Conservation (phyloP, 352 stramenopile genomes). For the Phytophthora pini region DNA sequence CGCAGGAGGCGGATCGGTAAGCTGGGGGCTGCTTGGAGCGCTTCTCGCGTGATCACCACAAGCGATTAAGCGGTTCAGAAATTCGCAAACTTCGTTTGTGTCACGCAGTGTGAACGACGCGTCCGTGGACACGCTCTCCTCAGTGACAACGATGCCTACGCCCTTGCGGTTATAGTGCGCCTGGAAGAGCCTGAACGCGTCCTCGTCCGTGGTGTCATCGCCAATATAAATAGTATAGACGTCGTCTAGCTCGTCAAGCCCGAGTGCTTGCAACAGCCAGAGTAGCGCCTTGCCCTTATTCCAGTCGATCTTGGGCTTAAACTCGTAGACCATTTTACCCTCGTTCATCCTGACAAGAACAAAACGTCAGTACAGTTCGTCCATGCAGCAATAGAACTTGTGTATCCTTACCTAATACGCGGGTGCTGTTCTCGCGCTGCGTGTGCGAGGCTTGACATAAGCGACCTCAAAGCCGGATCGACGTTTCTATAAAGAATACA, state of each 20-base stretch:
- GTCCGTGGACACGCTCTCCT: constrained; percentile 70
- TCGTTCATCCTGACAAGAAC: constrained; percentile 59
- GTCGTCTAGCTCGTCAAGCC: constrained; percentile 71
- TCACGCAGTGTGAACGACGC: constrained; percentile 83
- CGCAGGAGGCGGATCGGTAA: constrained; percentile 9
- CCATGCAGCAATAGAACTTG: neutral
- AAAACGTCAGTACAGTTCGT: no score
- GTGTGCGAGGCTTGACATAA: constrained; percentile 58
- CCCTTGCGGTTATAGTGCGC: constrained; percentile 58
- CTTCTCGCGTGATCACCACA: constrained; percentile 36
- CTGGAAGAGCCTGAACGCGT: constrained; percentile 82
- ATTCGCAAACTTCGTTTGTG: constrained; percentile 74
- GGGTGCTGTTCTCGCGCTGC: constrained; percentile 50
- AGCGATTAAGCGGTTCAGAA: constrained; percentile 73
- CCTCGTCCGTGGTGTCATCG: constrained; percentile 92
- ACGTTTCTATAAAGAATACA: constrained; percentile 58
- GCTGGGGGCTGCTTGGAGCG: constrained; percentile 25
- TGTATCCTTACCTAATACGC: constrained; percentile 56
- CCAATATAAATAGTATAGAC: constrained; percentile 94
- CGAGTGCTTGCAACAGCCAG: constrained; percentile 84
- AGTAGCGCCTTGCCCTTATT: constrained; percentile 92
- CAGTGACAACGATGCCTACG: constrained; percentile 86
- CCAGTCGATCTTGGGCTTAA: constrained; percentile 92
- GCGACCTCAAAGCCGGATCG: constrained; percentile 37
- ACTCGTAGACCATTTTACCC: constrained; percentile 92